Base-by-base conservation (phyloP, 2,329 filamentous ascomycete species). In the Xylaria sp. region DNA sequence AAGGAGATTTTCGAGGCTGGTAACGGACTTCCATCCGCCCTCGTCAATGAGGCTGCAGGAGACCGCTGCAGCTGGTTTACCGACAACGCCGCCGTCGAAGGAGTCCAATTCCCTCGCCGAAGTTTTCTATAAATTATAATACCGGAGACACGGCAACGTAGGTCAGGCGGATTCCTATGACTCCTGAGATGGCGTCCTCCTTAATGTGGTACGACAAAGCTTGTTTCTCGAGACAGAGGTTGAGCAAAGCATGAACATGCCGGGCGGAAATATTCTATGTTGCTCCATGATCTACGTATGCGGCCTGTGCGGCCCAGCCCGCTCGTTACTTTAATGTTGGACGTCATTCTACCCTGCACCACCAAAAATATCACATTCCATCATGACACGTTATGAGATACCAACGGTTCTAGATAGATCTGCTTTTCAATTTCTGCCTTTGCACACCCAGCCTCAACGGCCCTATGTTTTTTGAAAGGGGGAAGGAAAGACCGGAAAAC, bases 21-120 rank as follows among this genome's bases (percentile, higher is more conserved):
- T 71, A 89, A 90, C 9, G 89, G 87, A 39, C 83, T 98, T 66
- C 96, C 96, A 1, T 97, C 94, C 77, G 89, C 92, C 0, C 84
- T 98, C 71, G 90, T 99, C 75, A 99, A 99, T 79, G 88, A 92
- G 74, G 89, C 87, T 47, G 91, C 88, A 3, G 93, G 92, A 50
- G 94, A 97, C 71, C 91, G 93, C 74, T 93, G 94, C 76, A 96
- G 90, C 81, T 99, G 96, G 96, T 98, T 99, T 78, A 93, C 94
- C 49, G 96, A 98, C 78, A 86, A 89, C 75, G 84, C 92, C 4
- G 95, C 96, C 53, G 89, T 96, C 13, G 91, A 97, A 76, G 94
- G 93, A 4, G 92, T 99, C 13, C 84, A 85, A 67, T 97, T 93
- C 77, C 93, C 94, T 27, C 86, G 91, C 76, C 89, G 92, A 73